Base-by-base conservation (phyloP, 768 basidiomycete species). In the Lyophyllum atratum region DNA sequence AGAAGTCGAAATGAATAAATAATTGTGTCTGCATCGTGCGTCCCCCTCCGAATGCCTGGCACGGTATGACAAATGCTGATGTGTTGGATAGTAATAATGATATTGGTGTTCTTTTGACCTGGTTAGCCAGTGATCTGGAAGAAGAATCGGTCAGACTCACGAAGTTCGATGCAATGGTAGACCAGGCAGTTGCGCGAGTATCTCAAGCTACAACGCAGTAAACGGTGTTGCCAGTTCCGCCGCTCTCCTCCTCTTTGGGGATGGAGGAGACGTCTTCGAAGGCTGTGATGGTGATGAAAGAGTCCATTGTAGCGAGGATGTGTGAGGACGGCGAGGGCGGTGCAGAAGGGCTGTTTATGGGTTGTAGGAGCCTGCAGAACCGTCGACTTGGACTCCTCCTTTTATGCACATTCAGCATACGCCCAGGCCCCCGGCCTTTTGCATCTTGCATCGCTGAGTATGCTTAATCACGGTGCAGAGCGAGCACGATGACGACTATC, bases 161-260 rank as follows among this genome's bases (percentile, higher is more conserved):
- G 37, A 39, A 8, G 37, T 39, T 39, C 37, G 15, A 39, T 39
- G 37, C 37, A 15, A 39, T 10, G 15, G 14, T 12, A 17, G 15
- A 4, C 3, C 8, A 5, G 8, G 19, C 14, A 6, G 31, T 24
- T 37, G 53, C 29, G 53, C 44, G 53, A 54, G n/a, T 47, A 24
- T 46, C 44, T 54, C 44, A 54, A 46, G 53, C 53, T 28, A 54
- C 43, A 46, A 54, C 52, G 44, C 52, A 54, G 28, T 54, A 54
- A 19, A 22, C 25, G 43, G 24, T 19, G 43, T 12, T 46, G 40
- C 52, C 52, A 2, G n/a, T 28, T 10, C 26, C 39, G 15, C 39
- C 39, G 39, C 15, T 19, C n/a, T 40, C 39, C 15, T 40, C n/a
- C 11, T 40, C 15, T 4, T 15, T 40, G 19, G 53, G 53, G 33